Percentiles rank a stretch among this genome's conserved stretches.
phyloP scores from a whole-genome alignment of 495 filamentous ascomycete genomes.

The Amniculicola lignicola region DNA sequence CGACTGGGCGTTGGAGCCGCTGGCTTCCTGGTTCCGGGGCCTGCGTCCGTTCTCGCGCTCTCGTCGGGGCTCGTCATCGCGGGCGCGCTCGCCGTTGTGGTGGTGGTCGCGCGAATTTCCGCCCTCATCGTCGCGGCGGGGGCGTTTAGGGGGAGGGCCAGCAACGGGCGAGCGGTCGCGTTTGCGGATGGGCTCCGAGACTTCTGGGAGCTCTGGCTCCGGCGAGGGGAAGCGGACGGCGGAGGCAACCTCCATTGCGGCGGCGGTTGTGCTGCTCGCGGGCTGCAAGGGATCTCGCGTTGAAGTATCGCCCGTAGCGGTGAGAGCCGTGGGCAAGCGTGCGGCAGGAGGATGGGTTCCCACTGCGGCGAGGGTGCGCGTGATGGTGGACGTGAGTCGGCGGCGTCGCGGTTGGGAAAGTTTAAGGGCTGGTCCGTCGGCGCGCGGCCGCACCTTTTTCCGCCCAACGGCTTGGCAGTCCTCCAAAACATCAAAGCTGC shows the following conservation, averaged over 20 bases:
- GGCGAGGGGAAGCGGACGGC: constrained; percentile 34
- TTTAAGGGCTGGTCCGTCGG: not conserved
- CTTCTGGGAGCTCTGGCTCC: constrained; percentile 30
- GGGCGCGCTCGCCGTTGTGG: not conserved
- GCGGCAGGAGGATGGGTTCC: not conserved
- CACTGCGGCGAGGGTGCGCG: not conserved
- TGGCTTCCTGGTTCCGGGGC: not conserved
- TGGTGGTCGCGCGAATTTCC: constrained; percentile 2
- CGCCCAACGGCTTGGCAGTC: no score
- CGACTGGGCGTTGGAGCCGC: not conserved
- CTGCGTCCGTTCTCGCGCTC: constrained; percentile 7
- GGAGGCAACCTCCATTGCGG: constrained; percentile 29
- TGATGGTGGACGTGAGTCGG: not conserved
- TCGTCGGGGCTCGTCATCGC: not conserved
- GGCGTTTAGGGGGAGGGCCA: constrained; percentile 26
- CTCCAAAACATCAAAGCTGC: no score
- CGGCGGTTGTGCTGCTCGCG: not conserved
- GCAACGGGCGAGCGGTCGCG: constrained; percentile 30
- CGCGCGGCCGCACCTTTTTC: not conserved
- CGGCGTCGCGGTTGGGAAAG: not conserved
- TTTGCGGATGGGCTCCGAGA: constrained; percentile 29
- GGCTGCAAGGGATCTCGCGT: no score
- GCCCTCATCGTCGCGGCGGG: constrained; percentile 7
- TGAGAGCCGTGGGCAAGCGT: no score
- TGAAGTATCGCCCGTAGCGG: no score